These are phyloP conservation scores for Backusella mclennaniae DNA, from an alignment of 192 early-diverging fungal species.

Conservation along the genomic window DNA sequence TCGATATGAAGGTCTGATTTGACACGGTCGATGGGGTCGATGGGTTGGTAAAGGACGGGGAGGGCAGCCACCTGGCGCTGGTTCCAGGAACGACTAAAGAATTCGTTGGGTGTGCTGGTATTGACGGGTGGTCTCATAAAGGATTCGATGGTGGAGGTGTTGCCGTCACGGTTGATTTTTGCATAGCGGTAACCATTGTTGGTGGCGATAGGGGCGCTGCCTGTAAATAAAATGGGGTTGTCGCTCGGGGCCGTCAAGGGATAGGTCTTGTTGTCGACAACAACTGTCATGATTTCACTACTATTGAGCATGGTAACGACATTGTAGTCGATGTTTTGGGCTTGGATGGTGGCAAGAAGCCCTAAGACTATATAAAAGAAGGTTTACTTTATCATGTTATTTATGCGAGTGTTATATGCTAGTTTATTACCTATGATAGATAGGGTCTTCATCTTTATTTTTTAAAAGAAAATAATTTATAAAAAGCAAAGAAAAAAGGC, in stretches of 20 bases:
- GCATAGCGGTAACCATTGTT: neutral
- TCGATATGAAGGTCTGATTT: neutral
- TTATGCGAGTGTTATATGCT: neutral
- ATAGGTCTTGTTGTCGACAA: neutral
- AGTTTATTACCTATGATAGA: neutral
- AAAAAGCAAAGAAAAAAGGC: no score
- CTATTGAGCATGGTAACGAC: neutral
- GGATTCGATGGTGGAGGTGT: neutral
- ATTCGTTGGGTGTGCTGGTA: neutral
- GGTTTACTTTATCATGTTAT: neutral
- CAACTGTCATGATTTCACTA: neutral
- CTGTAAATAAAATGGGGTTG: neutral
- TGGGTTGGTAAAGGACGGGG: neutral
- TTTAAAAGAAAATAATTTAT: no score
- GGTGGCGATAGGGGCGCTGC: neutral
- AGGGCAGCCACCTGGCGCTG: neutral
- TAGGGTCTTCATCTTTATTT: neutral
- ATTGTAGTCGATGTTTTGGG: neutral
- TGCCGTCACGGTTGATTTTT: neutral
- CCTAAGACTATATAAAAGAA: neutral
- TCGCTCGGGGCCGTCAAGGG: neutral
- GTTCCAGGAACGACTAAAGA: conserved; percentile 14
- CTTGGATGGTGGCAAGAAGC: neutral
- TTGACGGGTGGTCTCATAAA: neutral
- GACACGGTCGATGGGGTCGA: neutral